Evolutionary conservation across 495 filamentous ascomycete genomes (phyloP), one percentile per base, ranked within the genome.

Genomic region (Penicillium fimorum): DNA sequence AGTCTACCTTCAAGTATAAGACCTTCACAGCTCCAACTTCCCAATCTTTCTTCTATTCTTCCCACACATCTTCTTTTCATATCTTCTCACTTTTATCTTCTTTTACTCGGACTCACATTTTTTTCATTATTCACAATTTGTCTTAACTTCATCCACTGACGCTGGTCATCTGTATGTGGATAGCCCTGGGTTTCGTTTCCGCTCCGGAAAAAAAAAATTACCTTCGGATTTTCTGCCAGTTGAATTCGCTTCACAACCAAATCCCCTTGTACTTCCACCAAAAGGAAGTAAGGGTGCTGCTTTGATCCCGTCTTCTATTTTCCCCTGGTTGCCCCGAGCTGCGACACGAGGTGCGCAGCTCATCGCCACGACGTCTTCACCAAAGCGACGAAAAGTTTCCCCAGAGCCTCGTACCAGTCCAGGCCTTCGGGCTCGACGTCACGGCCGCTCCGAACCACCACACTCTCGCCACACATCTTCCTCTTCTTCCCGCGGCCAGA

Each of bases 321-420:
- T 29, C 18, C 35, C 47, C 35, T 55, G 18, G 37, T 63, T 71
- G 61, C 67, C 69, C 62, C 64, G 76, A 79, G 76, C 76, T 79
- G 76, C 74, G 72, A 73, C 74, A 60, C 62, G 58, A 63, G 65
- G 70, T 75, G 76, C 65, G 85, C 87, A 88, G 87, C 87, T 89
- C 87, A 76, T 80, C 74, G 82, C 83, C 88, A 92, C 82, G 70
- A 92, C 88, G 89, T 89, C 89, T 84, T 89, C 87, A 76, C 81
- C 81, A 80, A 95, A 95, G 87, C 91, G 91, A 85, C 83, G 90
- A 72, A 91, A 88, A 82, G 82, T 92, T 74, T 84, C 66, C 48
- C 66, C 81, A 64, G 82, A 81, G 70, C 77, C 79, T 69, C 66
- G 67, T 63, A 71, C 64, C 68, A 79, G 62, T 65, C 74, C 62